These are phyloP conservation scores for Aquilaria malaccensis DNA, from an alignment of 345 rosid species.

Conservation along the genomic window DNA sequence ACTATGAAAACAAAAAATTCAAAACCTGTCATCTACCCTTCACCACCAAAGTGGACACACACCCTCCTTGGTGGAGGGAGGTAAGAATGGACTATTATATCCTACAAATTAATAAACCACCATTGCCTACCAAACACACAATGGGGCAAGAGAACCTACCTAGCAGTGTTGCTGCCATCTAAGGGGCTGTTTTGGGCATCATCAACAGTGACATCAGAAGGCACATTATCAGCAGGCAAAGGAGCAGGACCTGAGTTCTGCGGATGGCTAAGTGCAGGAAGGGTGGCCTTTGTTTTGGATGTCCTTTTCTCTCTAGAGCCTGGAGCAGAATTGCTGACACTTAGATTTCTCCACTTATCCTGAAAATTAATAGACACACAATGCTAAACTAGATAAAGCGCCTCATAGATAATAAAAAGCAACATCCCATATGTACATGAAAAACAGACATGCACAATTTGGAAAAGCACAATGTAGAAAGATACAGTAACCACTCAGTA, in stretches of 20 bases:
- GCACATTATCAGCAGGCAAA: constrained; percentile 19
- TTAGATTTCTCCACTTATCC: constrained; percentile 88
- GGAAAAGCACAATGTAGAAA: neutral
- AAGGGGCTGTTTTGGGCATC: constrained; percentile 18
- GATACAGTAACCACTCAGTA: neutral
- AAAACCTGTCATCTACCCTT: no score
- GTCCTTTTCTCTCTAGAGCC: constrained; percentile 53
- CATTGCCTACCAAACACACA: no score
- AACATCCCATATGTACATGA: neutral
- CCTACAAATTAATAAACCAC: no score
- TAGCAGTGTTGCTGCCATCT: constrained; percentile 34
- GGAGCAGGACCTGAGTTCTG: constrained; percentile 29
- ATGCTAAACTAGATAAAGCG: neutral
- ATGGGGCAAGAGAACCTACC: constrained; percentile 6
- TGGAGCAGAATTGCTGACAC: constrained; percentile 46
- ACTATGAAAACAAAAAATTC: no score
- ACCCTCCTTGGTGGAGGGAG: no score
- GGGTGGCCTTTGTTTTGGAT: constrained; percentile 31
- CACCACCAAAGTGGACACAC: neutral
- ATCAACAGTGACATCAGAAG: constrained; percentile 24
- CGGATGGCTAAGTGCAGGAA: constrained; percentile 12
- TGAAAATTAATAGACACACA: constrained; percentile 17
- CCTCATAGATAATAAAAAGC: neutral
- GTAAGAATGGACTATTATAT: constrained; percentile 1
- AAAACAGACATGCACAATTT: neutral